Percentiles rank a stretch among this genome's conserved stretches.
Evolutionary conservation across 129 eudicot species (phyloP).

Genomic region (Pittosporum tobira): DNA sequence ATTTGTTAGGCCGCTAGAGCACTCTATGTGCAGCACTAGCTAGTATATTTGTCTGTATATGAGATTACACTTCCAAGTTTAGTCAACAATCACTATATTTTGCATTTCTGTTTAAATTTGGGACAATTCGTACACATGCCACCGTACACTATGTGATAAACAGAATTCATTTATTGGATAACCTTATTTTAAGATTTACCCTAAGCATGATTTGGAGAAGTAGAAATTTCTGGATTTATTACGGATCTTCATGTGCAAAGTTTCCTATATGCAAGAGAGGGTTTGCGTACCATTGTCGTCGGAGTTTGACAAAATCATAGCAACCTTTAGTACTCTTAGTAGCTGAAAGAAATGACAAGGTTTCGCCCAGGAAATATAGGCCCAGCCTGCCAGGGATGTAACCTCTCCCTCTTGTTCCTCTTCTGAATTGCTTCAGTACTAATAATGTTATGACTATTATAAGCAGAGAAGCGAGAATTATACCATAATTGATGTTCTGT

Average conservation of each 20-base stretch:
- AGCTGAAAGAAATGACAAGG: constrained; percentile 45
- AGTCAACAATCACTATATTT: no score
- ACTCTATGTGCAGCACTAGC: background rate
- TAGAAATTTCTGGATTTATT: no score
- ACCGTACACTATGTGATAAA: no score
- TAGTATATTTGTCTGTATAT: background rate
- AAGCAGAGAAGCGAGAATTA: constrained; percentile 25
- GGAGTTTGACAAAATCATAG: constrained; percentile 43
- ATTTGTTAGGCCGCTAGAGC: no score
- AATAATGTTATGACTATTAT: constrained; percentile 18
- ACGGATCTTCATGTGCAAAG: no score
- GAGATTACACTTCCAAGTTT: no score
- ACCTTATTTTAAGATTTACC: no score
- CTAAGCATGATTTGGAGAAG: no score
- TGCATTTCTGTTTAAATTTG: no score
- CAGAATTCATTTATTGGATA: no score
- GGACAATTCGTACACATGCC: no score
- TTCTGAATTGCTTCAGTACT: constrained; percentile 11
- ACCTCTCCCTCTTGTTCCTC: constrained; percentile 6
- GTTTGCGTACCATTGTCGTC: constrained; percentile 28
- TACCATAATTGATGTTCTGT: constrained; percentile 18
- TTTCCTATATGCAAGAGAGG: no score
- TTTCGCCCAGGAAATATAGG: constrained; percentile 49
- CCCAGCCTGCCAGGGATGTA: constrained; percentile 47
- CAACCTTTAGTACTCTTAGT: constrained; percentile 45